Evolutionary conservation across 1,284 basidiomycete species (phyloP).

Genomic region (Marasmius fiardii): DNA sequence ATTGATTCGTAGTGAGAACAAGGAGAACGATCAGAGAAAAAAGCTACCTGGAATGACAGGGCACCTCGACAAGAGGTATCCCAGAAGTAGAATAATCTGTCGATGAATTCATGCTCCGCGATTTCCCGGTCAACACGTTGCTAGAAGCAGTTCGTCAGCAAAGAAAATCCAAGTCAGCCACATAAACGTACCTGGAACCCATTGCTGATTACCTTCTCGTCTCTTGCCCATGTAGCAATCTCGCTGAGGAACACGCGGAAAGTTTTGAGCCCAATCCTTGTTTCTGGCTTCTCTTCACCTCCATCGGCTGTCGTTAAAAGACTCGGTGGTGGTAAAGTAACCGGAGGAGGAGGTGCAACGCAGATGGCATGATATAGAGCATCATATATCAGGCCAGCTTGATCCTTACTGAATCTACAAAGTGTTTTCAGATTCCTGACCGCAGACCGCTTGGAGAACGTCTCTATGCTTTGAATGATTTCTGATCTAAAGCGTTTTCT

Average conservation of each 20-base stretch:
- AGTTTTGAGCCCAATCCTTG: conserved; percentile 82
- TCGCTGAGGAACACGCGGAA: conserved; percentile 92
- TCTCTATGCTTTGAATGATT: conserved; percentile 92
- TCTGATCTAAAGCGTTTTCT: conserved; percentile 86
- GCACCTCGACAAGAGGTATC: conserved; percentile 79
- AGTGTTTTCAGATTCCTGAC: conserved; percentile 85
- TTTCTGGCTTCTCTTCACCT: conserved; percentile 77
- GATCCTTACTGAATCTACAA: conserved; percentile 85
- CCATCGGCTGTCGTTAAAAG: conserved; percentile 54
- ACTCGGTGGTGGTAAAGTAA: conserved; percentile 41
- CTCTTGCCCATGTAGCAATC: conserved; percentile 93
- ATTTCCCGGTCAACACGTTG: conserved; percentile 78
- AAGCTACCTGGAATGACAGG: conserved; percentile 75
- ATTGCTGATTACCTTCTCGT: conserved; percentile 91
- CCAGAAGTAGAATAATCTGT: conserved; percentile 89
- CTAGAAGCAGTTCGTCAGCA: conserved; percentile 28
- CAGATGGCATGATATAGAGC: conserved; percentile 87
- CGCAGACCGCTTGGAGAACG: conserved; percentile 93
- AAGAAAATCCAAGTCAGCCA: neutral
- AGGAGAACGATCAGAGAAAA: conserved; percentile 8
- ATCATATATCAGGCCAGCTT: conserved; percentile 89
- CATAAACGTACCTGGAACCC: conserved; percentile 72
- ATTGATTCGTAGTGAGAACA: neutral
- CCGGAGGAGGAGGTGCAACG: conserved; percentile 63
- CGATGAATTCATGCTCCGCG: conserved; percentile 81